Base-by-base conservation (phyloP, 208 protist species). In the Leishmania turanica region DNA sequence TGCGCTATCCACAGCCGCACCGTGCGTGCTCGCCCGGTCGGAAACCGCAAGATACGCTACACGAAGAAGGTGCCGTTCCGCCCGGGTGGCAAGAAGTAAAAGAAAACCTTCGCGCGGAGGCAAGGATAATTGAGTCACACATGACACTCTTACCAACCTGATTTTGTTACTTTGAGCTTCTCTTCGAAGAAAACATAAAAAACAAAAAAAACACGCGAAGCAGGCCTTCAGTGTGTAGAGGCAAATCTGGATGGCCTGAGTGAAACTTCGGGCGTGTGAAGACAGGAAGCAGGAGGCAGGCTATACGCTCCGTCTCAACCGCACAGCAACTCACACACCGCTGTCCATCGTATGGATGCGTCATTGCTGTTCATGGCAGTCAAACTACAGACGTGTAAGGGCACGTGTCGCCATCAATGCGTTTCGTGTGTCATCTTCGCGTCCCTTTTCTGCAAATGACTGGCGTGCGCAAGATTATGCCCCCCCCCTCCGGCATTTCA, bases 1-100 rank as follows among this genome's bases (percentile, higher is more conserved):
- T 99, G 99, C 96, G 99, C 99, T 81, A 99, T 99, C 87, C 99
- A 99, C 98, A 97, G 97, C 89, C 98, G 98, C 84, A 96, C 99
- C 49, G 99, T 99, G 69, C 98, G 96, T 78, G 94, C 92, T 73
- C 94, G 96, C 89, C 88, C 91, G 31, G 93, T 96, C 75, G 84
- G 82, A 51, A 75, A 90, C 58, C 93, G 95, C 83, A 98, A 97
- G 92, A 91, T 86, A 71, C 93, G 96, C 88, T 96, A 92, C 91
- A 96, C 90, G 17, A 83, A 81, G 80, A 96, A 95, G 90, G 88
- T 96, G 79, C 93, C 91, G 56, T 96, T 90, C 92, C 90, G 91
- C 74, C 91, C 89, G 19, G 82, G 79, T 31, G 78, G 54, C 51
- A 82, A 85, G 81, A 80, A 84, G 64, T 84, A 75, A 81, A 24